These are phyloP conservation scores for Nakazawaea molendinolei DNA, from an alignment of 805 yeast genomes.

Conservation along the genomic window DNA sequence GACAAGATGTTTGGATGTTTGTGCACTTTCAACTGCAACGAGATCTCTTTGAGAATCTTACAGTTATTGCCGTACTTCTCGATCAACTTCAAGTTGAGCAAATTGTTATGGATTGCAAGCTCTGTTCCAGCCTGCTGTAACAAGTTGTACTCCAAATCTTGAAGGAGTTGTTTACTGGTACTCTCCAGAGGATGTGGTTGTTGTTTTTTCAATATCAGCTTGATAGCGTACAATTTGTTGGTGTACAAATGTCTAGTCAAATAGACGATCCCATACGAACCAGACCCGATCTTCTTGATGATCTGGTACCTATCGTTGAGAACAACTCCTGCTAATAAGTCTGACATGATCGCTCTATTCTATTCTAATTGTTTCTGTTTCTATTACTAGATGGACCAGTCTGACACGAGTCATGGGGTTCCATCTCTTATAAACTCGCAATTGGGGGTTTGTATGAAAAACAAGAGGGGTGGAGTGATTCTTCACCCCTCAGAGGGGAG, in stretches of 20 bases:
- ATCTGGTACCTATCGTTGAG: constrained; percentile 33
- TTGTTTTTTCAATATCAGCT: constrained; percentile 51
- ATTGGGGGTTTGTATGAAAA: no score
- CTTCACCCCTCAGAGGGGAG: no score
- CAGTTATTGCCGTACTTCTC: constrained; percentile 26
- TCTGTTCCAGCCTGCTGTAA: constrained; percentile 10
- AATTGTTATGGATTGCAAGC: constrained; percentile 21
- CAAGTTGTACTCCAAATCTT: constrained; percentile 22
- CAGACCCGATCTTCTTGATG: constrained; percentile 62
- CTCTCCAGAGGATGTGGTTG: constrained; percentile 20
- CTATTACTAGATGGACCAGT: neutral
- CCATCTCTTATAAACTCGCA: neutral
- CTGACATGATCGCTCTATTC: neutral
- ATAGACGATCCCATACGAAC: constrained; percentile 81
- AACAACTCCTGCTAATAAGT: constrained; percentile 18
- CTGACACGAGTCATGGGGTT: no score
- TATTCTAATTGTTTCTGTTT: neutral
- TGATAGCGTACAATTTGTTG: constrained; percentile 56
- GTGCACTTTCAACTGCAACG: constrained; percentile 69
- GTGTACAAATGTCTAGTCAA: constrained; percentile 51
- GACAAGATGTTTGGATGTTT: constrained; percentile 72
- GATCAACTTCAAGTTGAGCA: constrained; percentile 30
- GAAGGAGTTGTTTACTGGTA: constrained; percentile 22
- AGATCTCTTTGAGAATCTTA: constrained; percentile 55
- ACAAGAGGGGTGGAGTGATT: constrained; percentile 7